Evolutionary conservation across 805 yeast species (phyloP).

Genomic region (Ogataea parapolymorpha): DNA sequence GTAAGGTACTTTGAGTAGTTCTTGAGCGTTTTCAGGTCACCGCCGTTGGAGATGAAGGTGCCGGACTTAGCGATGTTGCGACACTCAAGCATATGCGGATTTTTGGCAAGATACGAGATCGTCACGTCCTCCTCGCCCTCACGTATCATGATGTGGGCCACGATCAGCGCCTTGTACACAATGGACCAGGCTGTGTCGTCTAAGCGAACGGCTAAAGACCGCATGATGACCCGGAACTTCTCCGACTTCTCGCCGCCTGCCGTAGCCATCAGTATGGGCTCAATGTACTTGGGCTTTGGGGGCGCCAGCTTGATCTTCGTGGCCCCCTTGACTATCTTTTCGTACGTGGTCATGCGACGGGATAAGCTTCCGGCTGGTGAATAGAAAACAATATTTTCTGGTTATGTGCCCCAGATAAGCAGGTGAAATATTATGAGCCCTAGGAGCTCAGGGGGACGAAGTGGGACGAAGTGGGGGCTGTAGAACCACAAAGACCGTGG

Average conservation of each 20-base stretch:
- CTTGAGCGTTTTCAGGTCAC: conserved; percentile 54
- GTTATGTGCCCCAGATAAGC: conserved; percentile 3
- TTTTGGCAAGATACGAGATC: conserved; percentile 59
- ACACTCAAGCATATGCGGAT: conserved; percentile 59
- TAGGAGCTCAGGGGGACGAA: not conserved
- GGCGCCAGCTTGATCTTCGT: conserved; percentile 84
- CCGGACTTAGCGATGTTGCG: conserved; percentile 33
- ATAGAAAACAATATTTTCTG: not conserved
- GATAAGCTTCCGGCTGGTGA: conserved; percentile 1
- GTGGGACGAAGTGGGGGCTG: no score
- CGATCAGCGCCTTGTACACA: conserved; percentile 80
- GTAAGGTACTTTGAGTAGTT: conserved; percentile 71
- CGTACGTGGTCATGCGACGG: conserved; percentile 23
- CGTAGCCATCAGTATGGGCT: conserved; percentile 80
- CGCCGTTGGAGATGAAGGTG: conserved; percentile 34
- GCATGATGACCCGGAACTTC: conserved; percentile 67
- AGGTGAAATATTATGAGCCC: not conserved
- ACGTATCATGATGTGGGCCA: conserved; percentile 84
- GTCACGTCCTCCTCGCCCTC: conserved; percentile 86
- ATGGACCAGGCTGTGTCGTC: conserved; percentile 88
- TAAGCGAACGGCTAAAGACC: conserved; percentile 56
- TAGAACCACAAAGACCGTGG: not conserved
- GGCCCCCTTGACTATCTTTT: conserved; percentile 46
- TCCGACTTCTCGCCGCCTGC: conserved; percentile 45
- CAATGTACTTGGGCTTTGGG: conserved; percentile 95